phyloP scores from a whole-genome alignment of 805 yeast species.

The Starmerella etchellsii region DNA sequence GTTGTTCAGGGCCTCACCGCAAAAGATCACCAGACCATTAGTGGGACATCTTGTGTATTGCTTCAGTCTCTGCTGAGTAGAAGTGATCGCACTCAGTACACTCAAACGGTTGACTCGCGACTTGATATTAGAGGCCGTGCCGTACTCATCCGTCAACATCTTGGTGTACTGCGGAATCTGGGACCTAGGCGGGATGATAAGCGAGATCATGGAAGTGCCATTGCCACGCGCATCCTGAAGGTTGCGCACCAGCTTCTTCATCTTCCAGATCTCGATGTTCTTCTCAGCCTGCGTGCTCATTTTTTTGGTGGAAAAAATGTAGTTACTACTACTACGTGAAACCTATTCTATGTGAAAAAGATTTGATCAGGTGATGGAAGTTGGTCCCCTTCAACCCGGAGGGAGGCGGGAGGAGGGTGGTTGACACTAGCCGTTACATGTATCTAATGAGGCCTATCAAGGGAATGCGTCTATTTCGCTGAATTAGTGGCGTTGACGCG shows the following conservation, averaged over 20 bases:
- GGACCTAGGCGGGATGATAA: conserved; percentile 89
- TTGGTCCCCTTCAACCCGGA: neutral
- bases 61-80: conserved; percentile 93
- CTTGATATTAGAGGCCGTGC: conserved; percentile 96
- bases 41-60: conserved; percentile 80
- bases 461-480: no score
- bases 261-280: conserved; percentile 98
- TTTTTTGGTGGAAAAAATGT: neutral
- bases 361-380: neutral
- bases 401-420: no score
- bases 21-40: conserved; percentile 89
- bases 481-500: no score
- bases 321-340: no score
- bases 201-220: conserved; percentile 97
- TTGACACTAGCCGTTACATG: no score
- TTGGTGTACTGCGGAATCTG: conserved; percentile 80
- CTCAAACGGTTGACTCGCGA: conserved; percentile 94
- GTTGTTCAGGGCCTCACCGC: conserved; percentile 95
- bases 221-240: conserved; percentile 91
- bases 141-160: conserved; percentile 95
- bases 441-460: no score
- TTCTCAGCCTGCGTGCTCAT: conserved; percentile 67
- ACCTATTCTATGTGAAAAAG: neutral
- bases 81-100: conserved; percentile 90
- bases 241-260: conserved; percentile 81